Conservation (phyloP, 495 filamentous ascomycete genomes). For the Entonaema liquescens region DNA sequence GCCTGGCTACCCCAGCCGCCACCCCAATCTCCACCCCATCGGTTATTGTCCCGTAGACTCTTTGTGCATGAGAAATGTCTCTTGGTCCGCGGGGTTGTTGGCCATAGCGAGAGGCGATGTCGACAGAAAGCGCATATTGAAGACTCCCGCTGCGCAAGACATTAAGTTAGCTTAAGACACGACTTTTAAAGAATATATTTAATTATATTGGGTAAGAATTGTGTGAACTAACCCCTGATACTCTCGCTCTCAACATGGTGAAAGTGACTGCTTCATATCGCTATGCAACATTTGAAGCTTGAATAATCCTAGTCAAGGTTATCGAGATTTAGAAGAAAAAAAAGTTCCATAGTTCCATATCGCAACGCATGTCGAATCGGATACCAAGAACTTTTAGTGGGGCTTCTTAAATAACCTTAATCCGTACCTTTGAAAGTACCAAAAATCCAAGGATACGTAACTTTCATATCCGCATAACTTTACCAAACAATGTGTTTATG, state of each 20-base stretch:
- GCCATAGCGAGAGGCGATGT: conserved; percentile 37
- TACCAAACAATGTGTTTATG: too few species aligned
- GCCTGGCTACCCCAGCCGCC: conserved; percentile 21
- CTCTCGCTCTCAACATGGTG: conserved; percentile 45
- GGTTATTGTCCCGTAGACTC: conserved; percentile 7
- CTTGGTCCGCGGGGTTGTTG: conserved; percentile 11
- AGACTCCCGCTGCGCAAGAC: conserved; percentile 31
- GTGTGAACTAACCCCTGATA: conserved; percentile 31
- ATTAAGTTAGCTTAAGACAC: conserved; percentile 17
- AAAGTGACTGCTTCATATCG: conserved; percentile 18
- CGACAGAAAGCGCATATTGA: conserved; percentile 46
- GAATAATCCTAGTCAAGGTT: conserved; percentile 4
- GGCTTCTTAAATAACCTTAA: neutral
- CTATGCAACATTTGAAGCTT: conserved; percentile 35
- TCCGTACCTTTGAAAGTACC: too few species aligned
- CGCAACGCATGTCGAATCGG: conserved; percentile 12
- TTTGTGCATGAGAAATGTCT: conserved; percentile 33
- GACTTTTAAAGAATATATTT: neutral
- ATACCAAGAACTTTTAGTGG: conserved; percentile 21
- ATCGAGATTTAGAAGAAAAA: conserved; percentile 18
- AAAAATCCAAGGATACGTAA: too few species aligned
- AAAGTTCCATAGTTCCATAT: too few species aligned
- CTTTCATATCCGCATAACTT: too few species aligned
- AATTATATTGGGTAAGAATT: neutral
- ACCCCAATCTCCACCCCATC: conserved; percentile 36